These are phyloP conservation scores for Penicillium verhagenii DNA, from an alignment of 495 filamentous ascomycete genomes.

Conservation along the genomic window DNA sequence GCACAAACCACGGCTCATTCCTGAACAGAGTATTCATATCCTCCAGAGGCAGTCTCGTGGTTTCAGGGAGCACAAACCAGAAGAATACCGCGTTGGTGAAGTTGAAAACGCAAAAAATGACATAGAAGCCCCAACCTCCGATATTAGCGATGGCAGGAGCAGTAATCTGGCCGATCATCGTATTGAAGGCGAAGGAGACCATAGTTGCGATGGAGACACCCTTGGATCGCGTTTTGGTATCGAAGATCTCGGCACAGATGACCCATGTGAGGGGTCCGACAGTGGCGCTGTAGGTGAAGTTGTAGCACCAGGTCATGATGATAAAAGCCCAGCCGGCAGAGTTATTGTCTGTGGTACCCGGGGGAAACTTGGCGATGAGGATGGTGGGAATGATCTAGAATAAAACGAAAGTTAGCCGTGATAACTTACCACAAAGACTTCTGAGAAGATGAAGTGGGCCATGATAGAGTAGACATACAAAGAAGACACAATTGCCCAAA, in stretches of 20 bases:
- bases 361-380: constrained; percentile 1
- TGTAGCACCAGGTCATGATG: constrained; percentile 7
- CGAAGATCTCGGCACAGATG: constrained; percentile 61
- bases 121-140: constrained; percentile 45
- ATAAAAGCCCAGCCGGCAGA: constrained; percentile 1
- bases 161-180: constrained; percentile 61
- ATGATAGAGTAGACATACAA: not conserved
- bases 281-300: not conserved
- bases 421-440: too few species aligned
- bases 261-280: not conserved
- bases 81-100: constrained; percentile 55
- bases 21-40: constrained; percentile 63
- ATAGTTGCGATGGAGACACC: constrained; percentile 60
- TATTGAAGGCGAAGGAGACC: constrained; percentile 62
- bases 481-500: constrained; percentile 1
- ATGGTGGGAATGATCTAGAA: constrained; percentile 4
- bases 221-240: constrained; percentile 57
- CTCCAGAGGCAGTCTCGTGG: constrained; percentile 55
- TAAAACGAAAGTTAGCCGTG: not conserved
- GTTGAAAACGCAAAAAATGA: constrained; percentile 45
- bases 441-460: not conserved
- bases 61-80: constrained; percentile 58
- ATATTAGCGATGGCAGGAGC: constrained; percentile 46
- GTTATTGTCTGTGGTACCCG: not conserved
- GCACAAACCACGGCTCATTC: constrained; percentile 59